Base-by-base conservation (phyloP, 164 flowering plant genomes). In the Magnolia officinalis region DNA sequence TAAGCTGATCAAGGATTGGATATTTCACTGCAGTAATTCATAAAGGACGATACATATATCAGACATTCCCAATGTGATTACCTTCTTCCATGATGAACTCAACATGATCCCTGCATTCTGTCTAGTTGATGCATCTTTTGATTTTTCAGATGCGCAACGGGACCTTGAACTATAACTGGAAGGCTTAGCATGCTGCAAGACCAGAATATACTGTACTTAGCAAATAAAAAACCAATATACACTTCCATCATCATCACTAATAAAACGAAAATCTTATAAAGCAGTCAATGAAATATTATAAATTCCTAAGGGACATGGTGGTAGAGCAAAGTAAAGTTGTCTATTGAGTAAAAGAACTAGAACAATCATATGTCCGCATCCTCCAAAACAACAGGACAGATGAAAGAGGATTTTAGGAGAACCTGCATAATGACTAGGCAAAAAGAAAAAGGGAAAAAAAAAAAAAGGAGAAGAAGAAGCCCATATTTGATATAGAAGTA, bases 51-150 rank as follows among this genome's bases (percentile, higher is more conserved):
- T 11, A 55, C 61, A 55, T 55, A 11, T 5, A 37, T 55, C 18
- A 55, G 61, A 55, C 61, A 55, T 55, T 55, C 61, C 61, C 61
- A 55, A 13, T 55, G 4, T 55, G 61, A 55, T 29, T 74, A 95
- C 99, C 90, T 95, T 95, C 66, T 90, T 88, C 95, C 98, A 95
- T 7, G 74, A 77, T 19, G 81, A 82, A 72, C 91, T 82, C 52
- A 88, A 75, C 19, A 73, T 72, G 58, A 63, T 20, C 52, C 50
- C 45, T 29, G 72, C 74, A 74, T 77, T 84, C 31, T 83, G 78
- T 58, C 80, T 20, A 61, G 80, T 66, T 18, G 74, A 68, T n/a
- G 68, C 67, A 76, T 80, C 88, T 80, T 83, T 86, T 64, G 81
- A 71, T 80, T 87, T 92, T 31, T 67, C 79, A 64, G 89, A 72